Evolutionary conservation across 2,329 filamentous ascomycete genomes (phyloP).

Genomic region (Elsinoe australis): DNA sequence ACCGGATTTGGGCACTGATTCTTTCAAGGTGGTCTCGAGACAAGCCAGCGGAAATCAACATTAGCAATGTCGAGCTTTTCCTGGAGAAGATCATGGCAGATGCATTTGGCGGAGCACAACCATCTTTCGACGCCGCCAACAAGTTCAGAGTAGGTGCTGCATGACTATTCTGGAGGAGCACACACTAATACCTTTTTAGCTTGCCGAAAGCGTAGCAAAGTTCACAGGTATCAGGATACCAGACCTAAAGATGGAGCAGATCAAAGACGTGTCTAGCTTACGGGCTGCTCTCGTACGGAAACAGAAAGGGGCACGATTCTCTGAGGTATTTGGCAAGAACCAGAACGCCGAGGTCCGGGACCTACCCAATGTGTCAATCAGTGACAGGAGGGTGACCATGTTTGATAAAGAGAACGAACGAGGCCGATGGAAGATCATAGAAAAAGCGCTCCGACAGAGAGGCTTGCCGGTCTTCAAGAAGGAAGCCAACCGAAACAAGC

Average conservation of each 20-base stretch:
- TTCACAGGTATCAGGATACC: conserved; percentile 69
- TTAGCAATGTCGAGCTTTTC: not conserved
- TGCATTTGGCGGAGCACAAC: not conserved
- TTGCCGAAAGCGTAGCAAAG: conserved; percentile 72
- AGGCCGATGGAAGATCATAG: conserved; percentile 73
- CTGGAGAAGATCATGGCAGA: conserved; percentile 1
- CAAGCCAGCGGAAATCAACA: not conserved
- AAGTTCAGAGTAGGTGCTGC: not conserved
- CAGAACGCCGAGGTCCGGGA: conserved; percentile 40
- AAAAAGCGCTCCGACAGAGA: conserved; percentile 58
- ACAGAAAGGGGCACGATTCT: conserved; percentile 49
- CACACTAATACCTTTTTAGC: conserved; percentile 41
- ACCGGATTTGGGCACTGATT: not conserved
- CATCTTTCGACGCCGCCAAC: not conserved
- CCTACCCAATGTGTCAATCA: conserved; percentile 64
- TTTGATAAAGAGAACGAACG: conserved; percentile 64
- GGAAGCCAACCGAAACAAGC: not conserved
- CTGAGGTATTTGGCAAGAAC: conserved; percentile 46
- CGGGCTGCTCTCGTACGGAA: conserved; percentile 31
- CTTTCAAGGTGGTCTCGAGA: conserved; percentile 6
- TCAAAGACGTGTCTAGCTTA: conserved; percentile 33
- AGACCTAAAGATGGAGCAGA: conserved; percentile 54
- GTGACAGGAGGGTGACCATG: conserved; percentile 56
- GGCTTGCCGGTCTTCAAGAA: conserved; percentile 46
- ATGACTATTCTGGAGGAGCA: not conserved